A percentile compares a stretch with the other conserved stretches of the same genome.
phyloP scores from a whole-genome alignment of 2,329 filamentous ascomycete genomes.

The Didymella exigua region DNA sequence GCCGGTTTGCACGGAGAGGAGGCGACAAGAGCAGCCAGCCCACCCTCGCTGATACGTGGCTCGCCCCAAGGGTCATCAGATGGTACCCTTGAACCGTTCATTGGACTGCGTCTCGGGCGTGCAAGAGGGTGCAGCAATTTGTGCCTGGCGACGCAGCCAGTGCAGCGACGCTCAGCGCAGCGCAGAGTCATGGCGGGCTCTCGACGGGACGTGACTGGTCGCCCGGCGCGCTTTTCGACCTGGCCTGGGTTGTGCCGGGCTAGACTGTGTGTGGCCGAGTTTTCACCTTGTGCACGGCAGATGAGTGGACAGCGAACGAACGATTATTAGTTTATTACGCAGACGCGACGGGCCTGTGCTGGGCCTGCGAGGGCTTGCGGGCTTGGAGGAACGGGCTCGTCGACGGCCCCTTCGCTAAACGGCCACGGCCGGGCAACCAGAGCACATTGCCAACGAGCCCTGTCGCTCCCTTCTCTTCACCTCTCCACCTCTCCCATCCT shows the following conservation, averaged over 20 bases:
- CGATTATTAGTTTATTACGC: slow-evolving; percentile 30
- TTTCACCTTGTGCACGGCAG: slow-evolving; percentile 21
- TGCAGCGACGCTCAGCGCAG: slow-evolving; percentile 22
- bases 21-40: slow-evolving; percentile 16
- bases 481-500: slow-evolving; percentile 18
- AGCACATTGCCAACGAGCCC: slow-evolving; percentile 16
- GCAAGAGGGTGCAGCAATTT: slow-evolving; percentile 25
- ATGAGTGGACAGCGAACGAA: slow-evolving; percentile 30
- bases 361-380: slow-evolving; percentile 3
- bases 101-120: slow-evolving; percentile 28
- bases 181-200: slow-evolving; percentile 24
- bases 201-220: slow-evolving; percentile 14
- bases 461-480: slow-evolving; percentile 17
- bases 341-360: slow-evolving; percentile 11
- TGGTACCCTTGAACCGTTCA: slow-evolving; percentile 32
- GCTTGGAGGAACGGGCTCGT: slow-evolving; percentile 11
- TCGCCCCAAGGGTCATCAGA: slow-evolving; percentile 30
- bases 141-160: slow-evolving; percentile 34
- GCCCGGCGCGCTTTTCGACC: slow-evolving; percentile 24
- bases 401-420: slow-evolving; percentile 24
- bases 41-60: slow-evolving; percentile 34
- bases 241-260: slow-evolving; percentile 22
- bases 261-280: slow-evolving; percentile 30
- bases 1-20: slow-evolving; percentile 23
- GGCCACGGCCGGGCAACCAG: slow-evolving; percentile 19